Base-by-base conservation (phyloP, 2,329 filamentous ascomycete species). In the Nothopassalora personata region DNA sequence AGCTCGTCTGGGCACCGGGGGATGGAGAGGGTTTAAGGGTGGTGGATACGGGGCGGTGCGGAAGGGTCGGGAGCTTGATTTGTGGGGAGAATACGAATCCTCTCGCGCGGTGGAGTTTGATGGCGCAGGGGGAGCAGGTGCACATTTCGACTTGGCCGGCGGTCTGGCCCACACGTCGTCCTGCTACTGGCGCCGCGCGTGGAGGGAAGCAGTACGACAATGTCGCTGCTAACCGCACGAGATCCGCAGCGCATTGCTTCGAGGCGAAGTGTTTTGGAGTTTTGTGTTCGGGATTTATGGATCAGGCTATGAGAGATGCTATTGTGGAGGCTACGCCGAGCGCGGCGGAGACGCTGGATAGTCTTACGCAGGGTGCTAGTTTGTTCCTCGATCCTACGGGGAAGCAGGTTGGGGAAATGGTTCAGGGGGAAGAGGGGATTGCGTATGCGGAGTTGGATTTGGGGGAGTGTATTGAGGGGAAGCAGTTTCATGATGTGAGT, bases 61-160 rank as follows among this genome's bases (percentile, higher is more conserved):
- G 80, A 1, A 79, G 74, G 54, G 74, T 83, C 9, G 81, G 80
- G 0, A 73, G 69, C 4, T 66, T 83, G 55, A 82, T 84, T 15
- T 84, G 81, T 61, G 81, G 81, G 1, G 82, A 84, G 67, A 84
- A 84, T 52, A 83, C 80, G 0, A 84, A 84, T 60, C 81, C 81
- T 0, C 67, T 84, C 0, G 81, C 81, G 1, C 68, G 80, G 13
- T 84, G 80, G 62, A 63, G 75, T 0, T 66, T 84, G 1, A 82
- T 83, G 72, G 77, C 80, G 0, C 80, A 83, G 60, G 79, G 78
- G 1, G 80, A 84, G 64, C 78, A 83, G 59, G 67, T 84, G 11
- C 81, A 84, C 66, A 78, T 84, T 19, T 80, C 78, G 0, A 79
- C 77, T 0, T 84, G 81, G 81, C 82, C 82, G 2, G 75, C 80